Percentiles rank a stretch among this genome's conserved stretches.
These are phyloP conservation scores for Triangularia setosa DNA, from an alignment of 2,329 filamentous ascomycete species.

Conservation along the genomic window DNA sequence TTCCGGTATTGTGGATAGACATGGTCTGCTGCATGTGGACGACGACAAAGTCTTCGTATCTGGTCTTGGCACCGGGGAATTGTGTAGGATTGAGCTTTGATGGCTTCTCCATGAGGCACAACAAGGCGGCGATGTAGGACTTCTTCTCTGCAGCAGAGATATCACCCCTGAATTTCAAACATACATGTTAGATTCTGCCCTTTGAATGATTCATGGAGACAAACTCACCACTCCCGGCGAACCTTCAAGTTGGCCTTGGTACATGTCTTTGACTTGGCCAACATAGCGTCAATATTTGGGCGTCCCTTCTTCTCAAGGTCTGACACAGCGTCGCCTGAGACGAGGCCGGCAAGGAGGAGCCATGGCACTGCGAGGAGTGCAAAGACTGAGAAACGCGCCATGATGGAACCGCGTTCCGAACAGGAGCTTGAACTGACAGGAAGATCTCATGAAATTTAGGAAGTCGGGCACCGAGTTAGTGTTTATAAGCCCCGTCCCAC, in stretches of 20 bases:
- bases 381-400: slow-evolving; percentile 24
- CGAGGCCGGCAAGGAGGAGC: slow-evolving; percentile 21
- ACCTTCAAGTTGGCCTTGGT: slow-evolving; percentile 31
- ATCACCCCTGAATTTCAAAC: slow-evolving; percentile 26
- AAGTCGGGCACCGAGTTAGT: not conserved
- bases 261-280: slow-evolving; percentile 33
- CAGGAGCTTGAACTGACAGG: not conserved
- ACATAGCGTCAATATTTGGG: slow-evolving; percentile 25
- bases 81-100: slow-evolving; percentile 29
- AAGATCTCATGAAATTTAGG: not conserved
- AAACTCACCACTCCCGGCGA: slow-evolving; percentile 30
- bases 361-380: slow-evolving; percentile 25
- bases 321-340: slow-evolving; percentile 26
- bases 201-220: not conserved
- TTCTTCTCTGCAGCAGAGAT: slow-evolving; percentile 28
- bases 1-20: slow-evolving; percentile 32
- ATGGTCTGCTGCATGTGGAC: slow-evolving; percentile 36
- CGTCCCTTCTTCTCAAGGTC: slow-evolving; percentile 30
- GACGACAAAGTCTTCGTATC: slow-evolving; percentile 37
- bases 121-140: slow-evolving; percentile 33
- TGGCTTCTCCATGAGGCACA: slow-evolving; percentile 32
- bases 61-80: slow-evolving; percentile 32
- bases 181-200: not conserved
- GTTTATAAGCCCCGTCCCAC: slow-evolving; percentile 8
- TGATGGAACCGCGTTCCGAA: slow-evolving; percentile 9